Percentiles rank a stretch among this genome's conserved stretches.
phyloP scores from a whole-genome alignment of 306 rosid species.

The Quercus suber region DNA sequence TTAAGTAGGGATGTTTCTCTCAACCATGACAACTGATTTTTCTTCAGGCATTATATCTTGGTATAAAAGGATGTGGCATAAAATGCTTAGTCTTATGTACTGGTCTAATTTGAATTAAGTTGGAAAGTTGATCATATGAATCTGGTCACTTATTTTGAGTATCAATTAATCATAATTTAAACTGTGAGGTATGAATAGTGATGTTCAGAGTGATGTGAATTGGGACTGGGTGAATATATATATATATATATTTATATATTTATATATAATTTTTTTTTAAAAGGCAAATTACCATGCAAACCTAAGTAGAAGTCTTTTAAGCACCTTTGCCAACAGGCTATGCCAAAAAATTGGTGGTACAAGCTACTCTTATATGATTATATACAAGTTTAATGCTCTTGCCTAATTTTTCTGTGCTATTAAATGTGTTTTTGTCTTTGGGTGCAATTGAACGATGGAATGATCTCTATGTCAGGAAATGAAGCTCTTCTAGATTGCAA shows the following conservation, averaged over 20 bases:
- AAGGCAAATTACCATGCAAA: neutral
- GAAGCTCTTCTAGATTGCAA: conserved; percentile 18
- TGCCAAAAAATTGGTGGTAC: neutral
- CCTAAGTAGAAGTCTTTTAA: neutral
- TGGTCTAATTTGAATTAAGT: too few species aligned
- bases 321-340: neutral
- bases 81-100: too few species aligned
- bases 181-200: neutral
- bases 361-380: neutral
- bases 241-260: too few species aligned
- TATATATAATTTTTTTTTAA: neutral
- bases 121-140: too few species aligned
- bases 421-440: neutral
- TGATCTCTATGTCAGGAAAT: conserved; percentile 19
- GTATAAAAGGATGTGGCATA: too few species aligned
- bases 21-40: too few species aligned
- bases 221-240: neutral
- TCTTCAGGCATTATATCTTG: too few species aligned
- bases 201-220: neutral
- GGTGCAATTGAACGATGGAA: neutral
- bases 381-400: neutral
- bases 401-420: neutral
- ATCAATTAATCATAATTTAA: neutral
- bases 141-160: neutral
- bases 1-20: too few species aligned